Evolutionary conservation across 805 yeast species (phyloP).

Genomic region (Starmerella potacharoeniae): DNA sequence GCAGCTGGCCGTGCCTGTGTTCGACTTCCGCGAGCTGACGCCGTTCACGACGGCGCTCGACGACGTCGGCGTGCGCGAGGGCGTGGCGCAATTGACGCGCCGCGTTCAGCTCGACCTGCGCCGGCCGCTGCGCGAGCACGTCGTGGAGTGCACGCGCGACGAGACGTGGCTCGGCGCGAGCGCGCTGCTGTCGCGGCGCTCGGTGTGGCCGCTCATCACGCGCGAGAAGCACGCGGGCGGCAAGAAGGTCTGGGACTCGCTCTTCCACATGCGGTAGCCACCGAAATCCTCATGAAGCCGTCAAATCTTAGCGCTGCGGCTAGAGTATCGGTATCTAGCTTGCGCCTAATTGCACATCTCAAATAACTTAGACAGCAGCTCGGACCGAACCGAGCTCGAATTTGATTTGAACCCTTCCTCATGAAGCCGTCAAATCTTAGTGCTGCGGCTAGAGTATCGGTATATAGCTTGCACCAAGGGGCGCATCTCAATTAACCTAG

Average conservation of each 20-base stretch:
- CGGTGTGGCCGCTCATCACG: slow-evolving; percentile 18
- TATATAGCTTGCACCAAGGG: no score
- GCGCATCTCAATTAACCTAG: no score
- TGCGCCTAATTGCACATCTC: no score
- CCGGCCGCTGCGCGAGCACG: background rate
- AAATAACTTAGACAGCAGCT: no score
- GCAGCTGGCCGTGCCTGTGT: slow-evolving; percentile 20
- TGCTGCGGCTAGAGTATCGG: no score
- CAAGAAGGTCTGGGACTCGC: slow-evolving; percentile 15
- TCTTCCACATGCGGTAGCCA: slow-evolving; percentile 14
- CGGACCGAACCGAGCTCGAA: no score
- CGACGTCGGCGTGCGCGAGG: background rate
- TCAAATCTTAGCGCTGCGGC: no score
- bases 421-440: no score
- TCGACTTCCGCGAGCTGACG: slow-evolving; percentile 21
- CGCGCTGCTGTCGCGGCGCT: slow-evolving; percentile 10
- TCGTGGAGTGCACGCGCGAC: background rate
- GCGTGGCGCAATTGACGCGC: background rate
- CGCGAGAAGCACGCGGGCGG: slow-evolving; percentile 7
- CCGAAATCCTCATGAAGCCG: no score
- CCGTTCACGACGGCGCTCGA: slow-evolving; percentile 5
- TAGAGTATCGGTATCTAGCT: no score
- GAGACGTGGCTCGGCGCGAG: slow-evolving; percentile 13
- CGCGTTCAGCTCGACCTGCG: slow-evolving; percentile 10
- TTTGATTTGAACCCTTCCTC: no score